Conservation (phyloP, 2,329 filamentous ascomycete species). For the Clonostachys solani region DNA sequence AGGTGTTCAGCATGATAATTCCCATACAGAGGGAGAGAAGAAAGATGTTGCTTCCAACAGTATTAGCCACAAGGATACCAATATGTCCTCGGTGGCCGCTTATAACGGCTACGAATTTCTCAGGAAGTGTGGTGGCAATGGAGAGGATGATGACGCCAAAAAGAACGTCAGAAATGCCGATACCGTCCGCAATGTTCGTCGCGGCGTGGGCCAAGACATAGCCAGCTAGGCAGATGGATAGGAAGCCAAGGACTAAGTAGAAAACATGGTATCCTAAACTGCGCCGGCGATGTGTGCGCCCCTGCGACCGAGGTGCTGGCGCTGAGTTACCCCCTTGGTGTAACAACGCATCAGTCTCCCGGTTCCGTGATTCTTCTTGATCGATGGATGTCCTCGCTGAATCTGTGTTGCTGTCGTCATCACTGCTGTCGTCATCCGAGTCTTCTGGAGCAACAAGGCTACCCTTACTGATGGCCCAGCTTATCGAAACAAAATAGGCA, state of each 20-base stretch:
- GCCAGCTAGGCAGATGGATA: conserved; percentile 39
- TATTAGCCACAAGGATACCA: conserved; percentile 47
- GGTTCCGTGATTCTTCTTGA: background rate
- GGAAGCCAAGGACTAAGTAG: conserved; percentile 37
- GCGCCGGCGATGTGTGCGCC: conserved; percentile 1
- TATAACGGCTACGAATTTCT: conserved; percentile 45
- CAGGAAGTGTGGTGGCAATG: conserved; percentile 48
- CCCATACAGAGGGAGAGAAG: conserved; percentile 45
- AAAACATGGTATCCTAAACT: conserved; percentile 8
- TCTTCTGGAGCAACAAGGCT: conserved; percentile 31
- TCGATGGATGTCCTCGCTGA: background rate
- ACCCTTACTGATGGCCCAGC: conserved; percentile 38
- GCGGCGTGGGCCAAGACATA: conserved; percentile 44
- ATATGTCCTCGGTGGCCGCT: conserved; percentile 38
- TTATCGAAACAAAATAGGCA: conserved; percentile 36
- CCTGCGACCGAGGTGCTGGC: background rate
- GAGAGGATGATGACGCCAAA: conserved; percentile 42
- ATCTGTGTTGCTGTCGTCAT: conserved; percentile 5
- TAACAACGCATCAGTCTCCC: background rate
- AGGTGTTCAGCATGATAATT: conserved; percentile 17
- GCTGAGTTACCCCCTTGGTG: background rate
- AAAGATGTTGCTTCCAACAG: conserved; percentile 51
- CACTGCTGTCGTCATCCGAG: conserved; percentile 18
- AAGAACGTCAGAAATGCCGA: conserved; percentile 37
- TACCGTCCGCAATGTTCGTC: conserved; percentile 30